Percentiles rank a stretch among this genome's conserved stretches.
Evolutionary conservation across 768 basidiomycete genomes (phyloP).

Genomic region (Amanita muscaria): DNA sequence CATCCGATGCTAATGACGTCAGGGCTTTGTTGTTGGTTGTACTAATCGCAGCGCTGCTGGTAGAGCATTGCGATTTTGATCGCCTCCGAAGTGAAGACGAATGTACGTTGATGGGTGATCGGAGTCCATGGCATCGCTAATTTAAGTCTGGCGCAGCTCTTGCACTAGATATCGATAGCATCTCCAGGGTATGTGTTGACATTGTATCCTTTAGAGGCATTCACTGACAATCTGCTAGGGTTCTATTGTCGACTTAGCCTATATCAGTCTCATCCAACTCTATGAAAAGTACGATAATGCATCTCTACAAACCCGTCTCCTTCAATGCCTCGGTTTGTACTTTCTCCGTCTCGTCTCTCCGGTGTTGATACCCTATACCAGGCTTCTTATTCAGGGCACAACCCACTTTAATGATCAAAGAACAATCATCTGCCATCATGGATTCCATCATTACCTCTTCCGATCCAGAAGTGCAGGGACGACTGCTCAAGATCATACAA

Average conservation of each 20-base stretch:
- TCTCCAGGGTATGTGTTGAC: slow-evolving; percentile 39
- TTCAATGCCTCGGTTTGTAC: slow-evolving; percentile 76
- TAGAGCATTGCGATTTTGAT: slow-evolving; percentile 88
- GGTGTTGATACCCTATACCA: slow-evolving; percentile 18
- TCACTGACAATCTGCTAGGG: slow-evolving; percentile 28
- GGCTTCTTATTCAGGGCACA: slow-evolving; percentile 91
- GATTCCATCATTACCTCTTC: slow-evolving; percentile 75
- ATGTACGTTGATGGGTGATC: slow-evolving; percentile 35
- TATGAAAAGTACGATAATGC: slow-evolving; percentile 57
- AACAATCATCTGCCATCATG: slow-evolving; percentile 77
- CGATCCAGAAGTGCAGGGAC: slow-evolving; percentile 63
- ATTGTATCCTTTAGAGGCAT: neutral
- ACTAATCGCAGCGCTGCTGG: slow-evolving; percentile 77
- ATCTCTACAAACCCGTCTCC: slow-evolving; percentile 56
- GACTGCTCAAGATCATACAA: slow-evolving; percentile 81
- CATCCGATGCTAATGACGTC: slow-evolving; percentile 39
- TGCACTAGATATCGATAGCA: slow-evolving; percentile 43
- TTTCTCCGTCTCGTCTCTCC: neutral
- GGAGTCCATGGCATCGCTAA: neutral
- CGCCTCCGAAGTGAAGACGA: slow-evolving; percentile 50
- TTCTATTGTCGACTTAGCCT: slow-evolving; percentile 79
- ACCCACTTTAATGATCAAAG: slow-evolving; percentile 82
- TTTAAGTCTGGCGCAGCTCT: slow-evolving; percentile 31
- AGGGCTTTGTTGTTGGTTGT: slow-evolving; percentile 62
- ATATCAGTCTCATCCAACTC: slow-evolving; percentile 58